Conservation (phyloP, 257 asterid genomes). For the Henckelia pumila region DNA sequence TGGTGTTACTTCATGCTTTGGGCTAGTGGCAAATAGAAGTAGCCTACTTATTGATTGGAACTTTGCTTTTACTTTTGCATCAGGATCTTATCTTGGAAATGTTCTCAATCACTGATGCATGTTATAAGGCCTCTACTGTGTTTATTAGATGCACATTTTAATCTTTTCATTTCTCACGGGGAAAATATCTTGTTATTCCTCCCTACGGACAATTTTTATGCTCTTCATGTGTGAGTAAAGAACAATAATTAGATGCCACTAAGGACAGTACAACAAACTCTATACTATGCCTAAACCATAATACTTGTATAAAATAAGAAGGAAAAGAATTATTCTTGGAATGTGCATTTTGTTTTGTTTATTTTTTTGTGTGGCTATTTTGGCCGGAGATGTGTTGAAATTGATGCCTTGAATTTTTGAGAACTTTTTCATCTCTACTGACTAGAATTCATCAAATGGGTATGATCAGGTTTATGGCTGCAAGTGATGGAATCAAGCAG, state of each 20-base stretch:
- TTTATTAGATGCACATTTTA: background rate
- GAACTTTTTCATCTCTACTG: constrained; percentile 17
- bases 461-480: constrained; percentile 68
- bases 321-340: constrained; percentile 10
- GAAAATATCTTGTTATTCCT: background rate
- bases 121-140: constrained; percentile 11
- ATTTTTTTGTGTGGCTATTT: constrained; percentile 8
- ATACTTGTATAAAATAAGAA: background rate
- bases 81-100: background rate
- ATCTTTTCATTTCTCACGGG: constrained; percentile 14
- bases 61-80: constrained; percentile 1
- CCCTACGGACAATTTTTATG: background rate
- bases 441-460: constrained; percentile 20
- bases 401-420: constrained; percentile 9
- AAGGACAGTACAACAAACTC: background rate
- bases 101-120: constrained; percentile 6
- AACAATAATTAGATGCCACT: background rate
- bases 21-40: constrained; percentile 17
- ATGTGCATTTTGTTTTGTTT: background rate
- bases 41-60: background rate
- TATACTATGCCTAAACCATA: constrained; percentile 9
- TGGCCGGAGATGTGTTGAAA: constrained; percentile 8
- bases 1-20: background rate
- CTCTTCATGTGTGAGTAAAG: background rate
- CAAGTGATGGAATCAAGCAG: constrained; percentile 78